Base-by-base conservation (phyloP, 176 grass and related monocot genomes). In the Paspalum notatum region DNA sequence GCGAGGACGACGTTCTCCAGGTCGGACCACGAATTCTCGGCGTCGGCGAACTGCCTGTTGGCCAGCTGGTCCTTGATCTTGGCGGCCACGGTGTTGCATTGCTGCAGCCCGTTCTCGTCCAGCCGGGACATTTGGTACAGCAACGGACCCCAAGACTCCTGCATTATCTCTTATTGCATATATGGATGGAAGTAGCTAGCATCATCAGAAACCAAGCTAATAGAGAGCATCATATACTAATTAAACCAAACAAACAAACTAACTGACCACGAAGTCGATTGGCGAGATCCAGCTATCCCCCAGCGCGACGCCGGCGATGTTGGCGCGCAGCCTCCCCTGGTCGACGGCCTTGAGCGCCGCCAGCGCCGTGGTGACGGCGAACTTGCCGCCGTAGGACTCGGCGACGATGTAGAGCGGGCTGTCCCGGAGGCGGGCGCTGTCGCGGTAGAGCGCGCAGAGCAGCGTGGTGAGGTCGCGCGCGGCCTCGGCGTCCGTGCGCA, bases 301-400 rank as follows among this genome's bases (percentile, higher is more conserved):
- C 12, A 98, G 81, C 12, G 90, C 92, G 63, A 98, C 77, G 0
- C 92, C 91, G 75, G 84, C 92, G 67, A 95, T 77, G 70, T 79
- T 86, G 70, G 86, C 76, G 11, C 64, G 24, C 73, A 94, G 83
- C 15, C 26, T 38, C 3, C 88, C 81, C 21, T 76, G 66, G 7
- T 26, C 18, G 54, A 95, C 76, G 84, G 95, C 95, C 48, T 72
- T 62, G 84, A 89, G 58, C 46, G 91, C 78, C 24, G 78, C 81
- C 7, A 98, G 64, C 20, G 85, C 95, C 43, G 79, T 83, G 13
- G 92, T 91, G 27, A 89, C 95, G 11, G 95, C 95, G 81, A 95
- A 95, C 95, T 95, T 98, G 21, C 95, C 92, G 68, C 95, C 95
- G 78, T 95, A 98, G 24, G 95, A 98, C 67, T 98, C 95, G 14